A percentile compares a stretch with the other conserved stretches of the same genome.
These are phyloP conservation scores for Colletotrichum sp. DNA, from an alignment of 2,329 filamentous ascomycete genomes.

Conservation along the genomic window DNA sequence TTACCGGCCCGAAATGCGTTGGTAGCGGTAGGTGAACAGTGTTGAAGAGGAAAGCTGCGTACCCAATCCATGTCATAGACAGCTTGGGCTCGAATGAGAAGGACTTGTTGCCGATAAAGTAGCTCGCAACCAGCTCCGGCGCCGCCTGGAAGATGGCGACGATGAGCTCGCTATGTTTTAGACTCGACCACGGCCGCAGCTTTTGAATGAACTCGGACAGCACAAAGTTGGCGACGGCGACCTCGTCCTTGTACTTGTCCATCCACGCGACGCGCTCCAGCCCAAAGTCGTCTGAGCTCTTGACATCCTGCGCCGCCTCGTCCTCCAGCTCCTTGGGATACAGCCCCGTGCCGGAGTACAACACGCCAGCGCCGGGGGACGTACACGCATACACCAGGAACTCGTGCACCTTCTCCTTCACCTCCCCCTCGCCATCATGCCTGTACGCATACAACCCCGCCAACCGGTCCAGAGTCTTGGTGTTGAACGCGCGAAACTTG, in stretches of 20 bases:
- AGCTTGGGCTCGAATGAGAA: constrained; percentile 92
- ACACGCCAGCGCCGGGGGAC: constrained; percentile 71
- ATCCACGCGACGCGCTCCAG: constrained; percentile 75
- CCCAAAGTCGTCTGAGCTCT: constrained; percentile 61
- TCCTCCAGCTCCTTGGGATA: constrained; percentile 77
- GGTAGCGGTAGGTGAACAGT: constrained; percentile 79
- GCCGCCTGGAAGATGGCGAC: constrained; percentile 79
- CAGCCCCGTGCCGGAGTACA: constrained; percentile 80
- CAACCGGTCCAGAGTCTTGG: constrained; percentile 74
- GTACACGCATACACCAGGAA: constrained; percentile 82
- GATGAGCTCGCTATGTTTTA: constrained; percentile 81
- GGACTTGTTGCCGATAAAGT: constrained; percentile 79
- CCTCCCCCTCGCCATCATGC: constrained; percentile 50
- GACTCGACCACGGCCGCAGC: constrained; percentile 82
- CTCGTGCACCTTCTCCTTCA: constrained; percentile 74
- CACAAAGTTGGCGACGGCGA: constrained; percentile 80
- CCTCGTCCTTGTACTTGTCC: constrained; percentile 67
- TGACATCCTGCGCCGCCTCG: constrained; percentile 38
- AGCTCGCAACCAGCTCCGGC: constrained; percentile 87
- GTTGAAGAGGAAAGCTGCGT: constrained; percentile 86
- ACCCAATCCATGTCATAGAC: constrained; percentile 93
- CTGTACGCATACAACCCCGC: constrained; percentile 73
- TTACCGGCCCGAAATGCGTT: constrained; percentile 69
- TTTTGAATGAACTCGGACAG: constrained; percentile 80
- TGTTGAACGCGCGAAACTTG: constrained; percentile 79